Base-by-base conservation (phyloP, 306 rosid species). In the Prunus padus region DNA sequence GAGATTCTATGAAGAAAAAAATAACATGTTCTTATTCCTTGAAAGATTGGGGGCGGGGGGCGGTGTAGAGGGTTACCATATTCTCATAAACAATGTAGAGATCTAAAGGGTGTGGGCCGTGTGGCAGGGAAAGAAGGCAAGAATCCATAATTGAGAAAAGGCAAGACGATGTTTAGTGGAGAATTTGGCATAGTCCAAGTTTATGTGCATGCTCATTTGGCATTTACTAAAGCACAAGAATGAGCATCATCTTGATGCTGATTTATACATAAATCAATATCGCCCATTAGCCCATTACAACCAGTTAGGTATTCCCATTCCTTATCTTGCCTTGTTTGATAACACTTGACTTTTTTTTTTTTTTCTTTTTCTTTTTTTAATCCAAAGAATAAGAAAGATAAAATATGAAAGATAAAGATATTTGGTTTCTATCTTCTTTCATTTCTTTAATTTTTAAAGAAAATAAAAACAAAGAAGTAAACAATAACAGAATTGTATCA, bases 151-250 rank as follows among this genome's bases (percentile, higher is more conserved):
- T 69, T 57, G 65, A 40, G 28, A 40, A 63, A 31, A 42, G 46
- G 55, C 54, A 66, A 47, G 20, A 62, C 77, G 52, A 33, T 30
- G 67, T 44, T 73, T 65, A 65, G 82, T 79, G 74, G 82, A n/a
- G 18, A 23, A 54, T 60, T 76, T 54, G 61, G 55, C 28, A 63
- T 52, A 54, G 55, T 56, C 80, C 80, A 56, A 69, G 28, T 67
- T 11, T n/a, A 11, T 15, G 19, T 54, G n/a, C 18, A 54, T 22
- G 4, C 31, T 22, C 76, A 20, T 16, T 30, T 42, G 31, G 51
- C 65, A 71, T 71, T 37, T 33, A 18, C 49, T 33, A 62, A 62
- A 28, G 40, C 67, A 62, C 11, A 51, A 0, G 65, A 37, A 25
- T 59, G 37, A 25, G 18, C 33, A 12, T 37, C 42, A 37, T 37